Percentiles rank a stretch among this genome's conserved stretches.
These are phyloP conservation scores for Erodium maritimum DNA, from an alignment of 345 rosid genomes.

Conservation along the genomic window DNA sequence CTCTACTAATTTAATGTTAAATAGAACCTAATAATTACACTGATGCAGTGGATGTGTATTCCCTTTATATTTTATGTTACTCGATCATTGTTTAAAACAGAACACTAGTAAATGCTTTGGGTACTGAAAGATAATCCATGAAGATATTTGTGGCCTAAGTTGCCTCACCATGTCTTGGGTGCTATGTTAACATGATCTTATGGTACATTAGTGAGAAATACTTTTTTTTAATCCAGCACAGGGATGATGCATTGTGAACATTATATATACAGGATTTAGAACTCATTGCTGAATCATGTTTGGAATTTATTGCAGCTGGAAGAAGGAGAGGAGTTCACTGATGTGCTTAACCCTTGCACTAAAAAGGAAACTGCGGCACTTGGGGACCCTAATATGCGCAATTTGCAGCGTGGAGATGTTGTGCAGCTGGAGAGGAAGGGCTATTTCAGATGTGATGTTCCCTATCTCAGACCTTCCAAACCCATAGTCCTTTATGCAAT, in stretches of 20 bases:
- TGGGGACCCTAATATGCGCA: slow-evolving; percentile 87
- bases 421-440: slow-evolving; percentile 95
- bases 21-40: not conserved
- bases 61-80: too few relatives aligned
- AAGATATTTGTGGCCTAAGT: too few relatives aligned
- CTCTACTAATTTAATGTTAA: not conserved
- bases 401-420: slow-evolving; percentile 51
- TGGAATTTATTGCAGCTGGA: slow-evolving; percentile 44
- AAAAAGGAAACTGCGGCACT: slow-evolving; percentile 56
- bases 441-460: slow-evolving; percentile 77
- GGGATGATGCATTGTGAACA: too few relatives aligned
- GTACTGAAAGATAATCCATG: too few relatives aligned
- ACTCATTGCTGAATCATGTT: not conserved
- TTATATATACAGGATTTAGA: too few relatives aligned
- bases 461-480: slow-evolving; percentile 53
- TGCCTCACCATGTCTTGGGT: too few relatives aligned
- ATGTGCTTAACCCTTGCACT: slow-evolving; percentile 55
- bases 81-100: too few relatives aligned
- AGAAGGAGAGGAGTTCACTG: slow-evolving; percentile 66
- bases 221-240: too few relatives aligned
- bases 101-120: too few relatives aligned
- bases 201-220: too few relatives aligned
- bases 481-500: slow-evolving; percentile 62
- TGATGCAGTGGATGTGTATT: not conserved
- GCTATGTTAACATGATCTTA: too few relatives aligned